A percentile compares a stretch with the other conserved stretches of the same genome.
Conservation (phyloP, 2,329 filamentous ascomycete species). For the Claviceps digitariae region DNA sequence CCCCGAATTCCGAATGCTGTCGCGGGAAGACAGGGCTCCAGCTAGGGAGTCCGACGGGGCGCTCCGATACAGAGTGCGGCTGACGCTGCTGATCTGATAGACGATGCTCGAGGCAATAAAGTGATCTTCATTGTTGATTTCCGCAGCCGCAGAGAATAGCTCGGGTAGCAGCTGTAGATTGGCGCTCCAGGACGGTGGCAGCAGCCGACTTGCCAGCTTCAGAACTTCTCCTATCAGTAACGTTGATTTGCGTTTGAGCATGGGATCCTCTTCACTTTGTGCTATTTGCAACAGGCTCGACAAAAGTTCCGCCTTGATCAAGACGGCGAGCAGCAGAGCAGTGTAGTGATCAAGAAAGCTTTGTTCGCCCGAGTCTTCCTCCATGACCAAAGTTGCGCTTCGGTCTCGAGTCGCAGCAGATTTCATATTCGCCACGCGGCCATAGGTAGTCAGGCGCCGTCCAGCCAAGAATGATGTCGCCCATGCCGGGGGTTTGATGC, state of each 20-base stretch:
- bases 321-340: slow-evolving; percentile 69
- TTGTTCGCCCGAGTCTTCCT: slow-evolving; percentile 58
- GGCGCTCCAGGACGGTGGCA: slow-evolving; percentile 71
- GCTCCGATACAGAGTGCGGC: slow-evolving; percentile 77
- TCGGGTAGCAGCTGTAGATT: slow-evolving; percentile 80
- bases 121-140: slow-evolving; percentile 56
- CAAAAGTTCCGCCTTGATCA: slow-evolving; percentile 69
- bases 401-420: slow-evolving; percentile 37
- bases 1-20: slow-evolving; percentile 33
- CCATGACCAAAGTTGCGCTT: slow-evolving; percentile 38
- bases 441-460: slow-evolving; percentile 85
- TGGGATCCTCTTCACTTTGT: slow-evolving; percentile 51
- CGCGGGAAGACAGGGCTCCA: slow-evolving; percentile 26
- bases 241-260: slow-evolving; percentile 76
- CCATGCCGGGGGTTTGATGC: slow-evolving; percentile 87
- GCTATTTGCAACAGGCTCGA: slow-evolving; percentile 49
- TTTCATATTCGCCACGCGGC: slow-evolving; percentile 78
- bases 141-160: slow-evolving; percentile 62
- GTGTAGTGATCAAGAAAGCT: slow-evolving; percentile 93
- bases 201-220: slow-evolving; percentile 72
- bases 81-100: slow-evolving; percentile 97
- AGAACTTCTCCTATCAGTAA: slow-evolving; percentile 82
- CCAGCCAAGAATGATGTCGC: slow-evolving; percentile 91
- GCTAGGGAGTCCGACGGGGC: slow-evolving; percentile 34
- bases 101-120: slow-evolving; percentile 81